A percentile compares a stretch with the other conserved stretches of the same genome.
These are phyloP conservation scores for Fusarium ambrosium DNA, from an alignment of 2,329 filamentous ascomycete genomes.

Conservation along the genomic window DNA sequence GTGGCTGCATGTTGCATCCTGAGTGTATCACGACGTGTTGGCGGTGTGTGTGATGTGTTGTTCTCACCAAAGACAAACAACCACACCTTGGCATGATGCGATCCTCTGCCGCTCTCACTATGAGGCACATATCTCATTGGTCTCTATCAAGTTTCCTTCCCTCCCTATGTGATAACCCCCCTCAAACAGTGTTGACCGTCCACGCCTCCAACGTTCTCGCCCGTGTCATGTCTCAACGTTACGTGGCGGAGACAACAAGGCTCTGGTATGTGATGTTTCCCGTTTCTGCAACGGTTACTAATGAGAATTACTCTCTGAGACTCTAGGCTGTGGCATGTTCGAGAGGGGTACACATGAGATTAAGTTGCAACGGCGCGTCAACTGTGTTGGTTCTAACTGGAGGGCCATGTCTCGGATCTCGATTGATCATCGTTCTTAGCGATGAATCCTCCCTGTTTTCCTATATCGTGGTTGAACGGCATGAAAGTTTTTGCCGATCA, in stretches of 20 bases:
- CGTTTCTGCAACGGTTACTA: background rate
- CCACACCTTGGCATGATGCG: background rate
- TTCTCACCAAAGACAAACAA: background rate
- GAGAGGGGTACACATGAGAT: background rate
- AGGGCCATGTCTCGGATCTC: background rate
- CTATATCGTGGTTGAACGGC: background rate
- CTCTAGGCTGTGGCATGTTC: background rate
- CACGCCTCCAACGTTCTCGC: background rate
- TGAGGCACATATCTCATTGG: background rate
- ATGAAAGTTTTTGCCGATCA: background rate
- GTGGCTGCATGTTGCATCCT: background rate
- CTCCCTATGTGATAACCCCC: constrained; percentile 1
- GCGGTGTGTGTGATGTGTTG: background rate
- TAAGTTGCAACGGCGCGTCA: background rate
- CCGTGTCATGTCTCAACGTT: background rate
- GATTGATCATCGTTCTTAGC: background rate
- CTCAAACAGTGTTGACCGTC: background rate
- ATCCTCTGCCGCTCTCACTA: background rate
- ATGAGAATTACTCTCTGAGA: background rate
- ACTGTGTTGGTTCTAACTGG: background rate
- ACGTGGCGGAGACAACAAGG: background rate
- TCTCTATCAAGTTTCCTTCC: no score
- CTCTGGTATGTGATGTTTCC: constrained; percentile 28
- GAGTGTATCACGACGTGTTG: background rate
- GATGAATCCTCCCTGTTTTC: background rate